phyloP scores from a whole-genome alignment of 441 rosid genomes.

The Erysimum cheiri region DNA sequence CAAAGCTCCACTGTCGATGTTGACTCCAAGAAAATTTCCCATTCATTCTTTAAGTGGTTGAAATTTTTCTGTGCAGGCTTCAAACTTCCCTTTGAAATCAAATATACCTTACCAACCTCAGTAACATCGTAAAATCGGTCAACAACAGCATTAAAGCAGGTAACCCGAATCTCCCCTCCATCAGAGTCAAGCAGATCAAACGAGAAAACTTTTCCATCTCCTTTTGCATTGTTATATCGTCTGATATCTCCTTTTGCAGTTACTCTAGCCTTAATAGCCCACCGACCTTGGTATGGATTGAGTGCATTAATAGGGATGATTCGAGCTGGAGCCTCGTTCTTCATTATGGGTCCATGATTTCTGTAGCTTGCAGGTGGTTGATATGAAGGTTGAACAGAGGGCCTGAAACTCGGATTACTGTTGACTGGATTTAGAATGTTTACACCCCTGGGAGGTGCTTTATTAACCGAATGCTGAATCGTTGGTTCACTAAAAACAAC shows the following conservation, averaged over 20 bases:
- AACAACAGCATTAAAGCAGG: slow-evolving; percentile 83
- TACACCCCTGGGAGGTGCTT: slow-evolving; percentile 40
- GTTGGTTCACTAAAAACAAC: slow-evolving; percentile 37
- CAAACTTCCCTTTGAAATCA: slow-evolving; percentile 81
- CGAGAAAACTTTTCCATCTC: slow-evolving; percentile 91
- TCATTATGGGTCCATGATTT: slow-evolving; percentile 75
- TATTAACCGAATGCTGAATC: slow-evolving; percentile 37
- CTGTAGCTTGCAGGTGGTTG: slow-evolving; percentile 78
- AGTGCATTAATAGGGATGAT: slow-evolving; percentile 80
- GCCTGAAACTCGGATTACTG: slow-evolving; percentile 56
- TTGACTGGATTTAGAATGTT: slow-evolving; percentile 46
- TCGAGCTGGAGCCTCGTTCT: slow-evolving; percentile 85
- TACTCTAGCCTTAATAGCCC: slow-evolving; percentile 94
- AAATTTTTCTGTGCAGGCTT: slow-evolving; percentile 90
- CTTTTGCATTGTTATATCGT: slow-evolving; percentile 80
- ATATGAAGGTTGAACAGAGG: slow-evolving; percentile 75
- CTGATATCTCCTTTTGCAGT: slow-evolving; percentile 87
- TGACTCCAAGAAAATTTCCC: slow-evolving; percentile 80
- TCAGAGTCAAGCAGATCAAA: slow-evolving; percentile 87
- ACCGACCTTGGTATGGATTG: slow-evolving; percentile 91
- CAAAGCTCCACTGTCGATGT: slow-evolving; percentile 73
- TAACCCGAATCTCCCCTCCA: slow-evolving; percentile 84
- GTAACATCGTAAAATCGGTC: slow-evolving; percentile 69
- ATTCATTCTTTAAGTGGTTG: slow-evolving; percentile 83
- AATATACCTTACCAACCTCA: slow-evolving; percentile 82